phyloP scores from a whole-genome alignment of 805 yeast genomes.

The Candida vartiovaarae region DNA sequence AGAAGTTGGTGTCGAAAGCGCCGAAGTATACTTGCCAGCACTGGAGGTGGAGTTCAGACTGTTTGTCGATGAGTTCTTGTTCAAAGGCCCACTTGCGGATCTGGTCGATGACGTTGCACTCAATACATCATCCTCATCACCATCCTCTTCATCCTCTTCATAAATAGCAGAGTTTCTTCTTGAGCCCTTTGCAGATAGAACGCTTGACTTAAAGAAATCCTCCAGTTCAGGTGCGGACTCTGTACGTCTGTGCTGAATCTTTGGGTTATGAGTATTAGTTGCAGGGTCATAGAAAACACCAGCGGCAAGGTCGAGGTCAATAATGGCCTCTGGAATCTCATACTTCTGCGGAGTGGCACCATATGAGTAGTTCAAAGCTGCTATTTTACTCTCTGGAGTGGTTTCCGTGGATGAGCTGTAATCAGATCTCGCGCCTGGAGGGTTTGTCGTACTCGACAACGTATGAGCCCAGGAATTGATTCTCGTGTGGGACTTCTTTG shows the following conservation, averaged over 20 bases:
- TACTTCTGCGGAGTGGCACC: slow-evolving; percentile 16
- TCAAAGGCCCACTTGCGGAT: slow-evolving; percentile 1
- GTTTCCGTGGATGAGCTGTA: slow-evolving; percentile 17
- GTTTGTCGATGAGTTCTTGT: slow-evolving; percentile 17
- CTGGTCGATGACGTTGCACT: slow-evolving; percentile 15
- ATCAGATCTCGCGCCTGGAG: slow-evolving; percentile 2
- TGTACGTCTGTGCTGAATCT: slow-evolving; percentile 39
- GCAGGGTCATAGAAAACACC: slow-evolving; percentile 28
- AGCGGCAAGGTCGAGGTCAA: slow-evolving; percentile 49
- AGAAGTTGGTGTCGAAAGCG: slow-evolving; percentile 25
- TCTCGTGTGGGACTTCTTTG: slow-evolving; percentile 25
- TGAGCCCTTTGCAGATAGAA: slow-evolving; percentile 7
- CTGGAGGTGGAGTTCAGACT: slow-evolving; percentile 12
- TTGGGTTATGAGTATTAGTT: slow-evolving; percentile 22
- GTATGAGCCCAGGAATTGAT: slow-evolving; percentile 34
- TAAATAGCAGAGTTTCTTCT: slow-evolving; percentile 24
- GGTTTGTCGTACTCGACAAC: slow-evolving; percentile 14
- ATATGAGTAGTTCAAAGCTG: slow-evolving; percentile 7
- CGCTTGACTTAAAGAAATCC: slow-evolving; percentile 21
- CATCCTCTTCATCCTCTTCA: slow-evolving; percentile 23
- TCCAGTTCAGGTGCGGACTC: slow-evolving; percentile 52
- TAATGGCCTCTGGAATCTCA: slow-evolving; percentile 45
- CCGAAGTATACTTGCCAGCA: slow-evolving; percentile 3
- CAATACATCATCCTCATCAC: slow-evolving; percentile 14
- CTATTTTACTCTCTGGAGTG: slow-evolving; percentile 20